Evolutionary conservation across 768 basidiomycete species (phyloP), one percentile per base, ranked within the genome.

Genomic region (Lentinula sp.): DNA sequence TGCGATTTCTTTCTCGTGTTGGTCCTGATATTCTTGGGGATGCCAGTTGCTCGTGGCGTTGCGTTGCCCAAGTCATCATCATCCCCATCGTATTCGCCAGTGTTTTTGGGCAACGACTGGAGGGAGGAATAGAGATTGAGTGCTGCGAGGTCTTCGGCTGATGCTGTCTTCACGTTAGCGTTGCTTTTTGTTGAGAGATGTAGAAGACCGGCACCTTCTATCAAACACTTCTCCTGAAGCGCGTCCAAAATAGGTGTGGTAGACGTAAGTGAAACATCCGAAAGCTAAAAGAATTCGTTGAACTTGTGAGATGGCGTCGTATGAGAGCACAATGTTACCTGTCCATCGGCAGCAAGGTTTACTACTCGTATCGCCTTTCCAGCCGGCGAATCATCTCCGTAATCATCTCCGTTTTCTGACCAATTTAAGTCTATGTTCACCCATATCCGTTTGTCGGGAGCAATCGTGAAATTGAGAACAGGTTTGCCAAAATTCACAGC

Each of bases 401-500:
- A 21, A 21, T 21, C 21, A 21, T 21, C 21, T 21, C 21, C 21
- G 21, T 21, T 42, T 75, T 81, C 80, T 59, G 75, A 70, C 4
- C 71, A 70, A 66, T 88, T 85, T n/a, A 86, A 64, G 10, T 75
- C 71, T 5, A 81, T 78, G 74, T 80, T 80, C 28, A 87, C 65
- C 9, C 59, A 61, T 11, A 60, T 39, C 4, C 62, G 63, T 4
- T 72, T 74, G 32, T 77, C 73, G 15, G 66, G 67, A 31, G 68
- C 65, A 15, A 81, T 62, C 0, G 72, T 72, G 64, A 90, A 88
- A 64, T 87, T 82, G 42, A 88, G 68, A 4, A 92, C 74, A 13
- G 89, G 89, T 48, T 72, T 74, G 7, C 73, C 74, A 54, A 91
- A 78, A 67, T 87, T 80, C 31, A 84, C 70, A 23, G 73, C 66